Evolutionary conservation across 1,139 yeast species (phyloP).

Genomic region (Suhomyces atakaporum): DNA sequence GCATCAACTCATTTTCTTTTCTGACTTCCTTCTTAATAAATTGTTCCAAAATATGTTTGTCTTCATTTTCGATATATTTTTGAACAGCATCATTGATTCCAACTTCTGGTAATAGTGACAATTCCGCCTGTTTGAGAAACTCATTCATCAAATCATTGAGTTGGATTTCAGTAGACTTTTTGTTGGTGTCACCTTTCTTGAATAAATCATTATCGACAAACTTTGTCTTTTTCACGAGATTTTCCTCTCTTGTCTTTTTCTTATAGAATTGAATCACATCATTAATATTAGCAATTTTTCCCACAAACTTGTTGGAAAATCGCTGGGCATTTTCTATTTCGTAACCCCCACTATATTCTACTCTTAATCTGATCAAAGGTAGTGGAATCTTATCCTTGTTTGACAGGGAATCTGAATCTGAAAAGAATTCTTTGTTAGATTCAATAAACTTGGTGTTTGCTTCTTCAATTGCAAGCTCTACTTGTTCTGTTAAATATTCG

Average conservation of each 20-base stretch:
- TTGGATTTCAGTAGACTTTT: conserved; percentile 39
- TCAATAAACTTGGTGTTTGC: conserved; percentile 57
- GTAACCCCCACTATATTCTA: conserved; percentile 87
- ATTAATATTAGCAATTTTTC: conserved; percentile 84
- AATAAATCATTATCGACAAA: conserved; percentile 25
- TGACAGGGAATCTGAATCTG: conserved; percentile 19
- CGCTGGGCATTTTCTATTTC: conserved; percentile 90
- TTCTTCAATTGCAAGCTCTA: conserved; percentile 62
- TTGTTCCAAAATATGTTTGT: conserved; percentile 65
- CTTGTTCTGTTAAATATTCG: conserved; percentile 59
- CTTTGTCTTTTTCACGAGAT: conserved; percentile 20
- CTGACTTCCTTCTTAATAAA: conserved; percentile 70
- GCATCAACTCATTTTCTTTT: conserved; percentile 59
- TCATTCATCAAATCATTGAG: conserved; percentile 64
- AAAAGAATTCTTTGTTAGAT: conserved; percentile 33
- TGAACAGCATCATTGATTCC: conserved; percentile 77
- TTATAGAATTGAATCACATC: conserved; percentile 78
- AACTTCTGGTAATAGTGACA: conserved; percentile 71
- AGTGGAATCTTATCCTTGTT: conserved; percentile 44
- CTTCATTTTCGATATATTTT: conserved; percentile 78
- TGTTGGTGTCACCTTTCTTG: conserved; percentile 21
- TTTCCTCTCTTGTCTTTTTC: conserved; percentile 28
- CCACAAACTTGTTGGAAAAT: conserved; percentile 88
- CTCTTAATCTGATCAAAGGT: conserved; percentile 80
- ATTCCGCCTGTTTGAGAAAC: conserved; percentile 60